Base-by-base conservation (phyloP, 2,329 filamentous ascomycete genomes). In the Aphanocladium album region DNA sequence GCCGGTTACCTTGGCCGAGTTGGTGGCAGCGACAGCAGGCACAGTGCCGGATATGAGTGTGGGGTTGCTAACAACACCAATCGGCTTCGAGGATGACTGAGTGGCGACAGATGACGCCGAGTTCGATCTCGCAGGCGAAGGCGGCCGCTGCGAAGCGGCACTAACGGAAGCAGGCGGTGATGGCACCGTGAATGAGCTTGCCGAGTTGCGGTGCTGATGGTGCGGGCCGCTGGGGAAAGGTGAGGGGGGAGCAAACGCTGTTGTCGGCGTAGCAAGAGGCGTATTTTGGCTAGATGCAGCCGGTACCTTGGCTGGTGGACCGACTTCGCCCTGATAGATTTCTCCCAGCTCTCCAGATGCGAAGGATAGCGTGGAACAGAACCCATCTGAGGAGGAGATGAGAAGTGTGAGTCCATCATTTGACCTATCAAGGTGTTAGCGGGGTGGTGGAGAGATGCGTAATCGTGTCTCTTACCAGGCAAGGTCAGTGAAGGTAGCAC, bases 331-430 rank as follows among this genome's bases (percentile, higher is more conserved):
- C 9, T 86, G 87, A 72, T 96, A 96, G 5, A 86, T 77, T 65
- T 93, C 87, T 14, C 95, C 95, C 1, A 99, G 79, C 73, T 99
- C 95, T 9, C 91, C 90, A 2, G 89, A 79, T 1, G 84, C 76
- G 70, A 99, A 99, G 0, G 92, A 89, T 6, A 99, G 79, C 0
- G 90, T 89, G 0, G 95, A 99, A 73, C 95, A 99, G 77, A 98
- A 99, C 0, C 95, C 95, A 73, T 99, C 95, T 0, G 95, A 97
- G 0, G 95, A 99, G n/a, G 92, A 95, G 77, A 99, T 96, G 54
- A 99, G 81, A 23, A 99, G 79, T 1, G 79, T 80, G 33, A 75
- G 68, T 37, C 81, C 81, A 61, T 83, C 80, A 57, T 72, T 80
- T 49, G 80, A 79, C 79, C 79, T 80, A 57, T 27, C 9, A 39